Evolutionary conservation across 257 asterid genomes (phyloP), one percentile per base, ranked within the genome.

Genomic region (Echites panduratus): DNA sequence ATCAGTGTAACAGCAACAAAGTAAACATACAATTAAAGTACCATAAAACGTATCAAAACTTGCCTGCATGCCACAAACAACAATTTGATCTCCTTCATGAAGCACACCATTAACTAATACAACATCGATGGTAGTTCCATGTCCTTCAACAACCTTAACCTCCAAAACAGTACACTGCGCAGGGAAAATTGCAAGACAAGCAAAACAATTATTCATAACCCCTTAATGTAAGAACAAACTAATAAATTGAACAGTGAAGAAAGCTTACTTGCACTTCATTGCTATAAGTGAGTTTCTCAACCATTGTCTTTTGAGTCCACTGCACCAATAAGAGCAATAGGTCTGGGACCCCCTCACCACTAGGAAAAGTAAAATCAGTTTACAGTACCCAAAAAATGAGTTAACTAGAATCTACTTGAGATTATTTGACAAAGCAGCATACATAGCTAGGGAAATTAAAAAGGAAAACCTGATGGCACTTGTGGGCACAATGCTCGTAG

Each of bases 331-430:
- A 82, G 66, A 95, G 77, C 74, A 95, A 76, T 50, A 95, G 76
- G 71, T 95, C 99, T 14, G 97, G 99, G 75, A 95, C 79, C 47
- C 98, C 99, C 87, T 95, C 99, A 74, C 98, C 99, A 72, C 99
- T 95, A n/a, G n/a, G n/a, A n/a, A n/a, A 38, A 70, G 40, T 44
- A 35, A 47, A 65, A 49, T 27, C 58, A 79, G 53, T 47, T 62
- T 22, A 66, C 5, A 38, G 59, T 38, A 50, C 10, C 47, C 58
- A n/a, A 13, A 52, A 32, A n/a, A 68, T 43, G 48, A 9, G 3
- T 47, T 57, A 24, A 75, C 59, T 53, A 43, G 70, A 63, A 62
- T 62, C 68, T 38, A 63, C 27, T 13, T 13, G 68, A 63, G 45
- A 63, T 35, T 38, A 38, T 63, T 40, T 17, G 19, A 9, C 14